A percentile compares a stretch with the other conserved stretches of the same genome.
phyloP scores from a whole-genome alignment of 2,329 filamentous ascomycete genomes.

The Penicillium polonicum region DNA sequence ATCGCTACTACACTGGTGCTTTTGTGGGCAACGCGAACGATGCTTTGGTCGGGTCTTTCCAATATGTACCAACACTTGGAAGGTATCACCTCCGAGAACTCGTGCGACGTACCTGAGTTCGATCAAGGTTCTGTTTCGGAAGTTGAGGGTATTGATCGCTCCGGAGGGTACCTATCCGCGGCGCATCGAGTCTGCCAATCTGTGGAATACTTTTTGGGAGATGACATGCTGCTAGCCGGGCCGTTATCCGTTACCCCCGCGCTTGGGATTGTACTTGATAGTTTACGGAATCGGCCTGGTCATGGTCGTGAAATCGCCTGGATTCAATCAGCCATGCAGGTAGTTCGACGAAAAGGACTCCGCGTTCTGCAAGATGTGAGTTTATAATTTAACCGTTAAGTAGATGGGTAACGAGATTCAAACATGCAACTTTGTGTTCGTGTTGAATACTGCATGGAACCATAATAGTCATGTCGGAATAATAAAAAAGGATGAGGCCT shows the following conservation, averaged over 20 bases:
- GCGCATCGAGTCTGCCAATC: conserved; percentile 38
- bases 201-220: conserved; percentile 33
- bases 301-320: conserved; percentile 1
- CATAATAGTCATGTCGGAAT: too few relatives aligned
- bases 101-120: too few relatives aligned
- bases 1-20: conserved; percentile 27
- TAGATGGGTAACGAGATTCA: too few relatives aligned
- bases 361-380: neutral
- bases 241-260: conserved; percentile 9
- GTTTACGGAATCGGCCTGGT: neutral
- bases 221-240: conserved; percentile 20
- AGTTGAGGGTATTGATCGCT: neutral
- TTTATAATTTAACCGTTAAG: neutral
- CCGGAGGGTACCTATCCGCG: conserved; percentile 24
- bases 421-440: too few relatives aligned
- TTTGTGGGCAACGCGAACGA: conserved; percentile 34
- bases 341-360: conserved; percentile 3
- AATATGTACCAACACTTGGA: conserved; percentile 31
- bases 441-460: too few relatives aligned
- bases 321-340: conserved; percentile 3
- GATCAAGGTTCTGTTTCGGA: neutral
- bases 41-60: conserved; percentile 37
- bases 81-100: neutral
- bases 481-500: too few relatives aligned
- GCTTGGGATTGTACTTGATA: conserved; percentile 10